A percentile compares a stretch with the other conserved stretches of the same genome.
Conservation (phyloP, 225 moss, liverwort and hornwort genomes). For the Pseudoscleropodium purum region DNA sequence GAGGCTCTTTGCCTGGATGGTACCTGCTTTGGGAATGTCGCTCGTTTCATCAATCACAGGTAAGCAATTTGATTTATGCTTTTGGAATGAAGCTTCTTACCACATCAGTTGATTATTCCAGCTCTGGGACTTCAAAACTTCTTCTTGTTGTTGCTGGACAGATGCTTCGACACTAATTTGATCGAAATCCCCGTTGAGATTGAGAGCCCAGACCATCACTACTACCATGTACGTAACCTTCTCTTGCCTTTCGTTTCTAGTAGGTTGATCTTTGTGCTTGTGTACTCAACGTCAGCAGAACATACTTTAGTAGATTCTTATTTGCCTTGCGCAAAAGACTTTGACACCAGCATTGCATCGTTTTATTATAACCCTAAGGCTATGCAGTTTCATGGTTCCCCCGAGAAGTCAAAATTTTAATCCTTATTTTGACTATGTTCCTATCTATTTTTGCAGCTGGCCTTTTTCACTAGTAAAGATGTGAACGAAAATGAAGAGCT, state of each 20-base stretch:
- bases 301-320: neutral
- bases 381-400: neutral
- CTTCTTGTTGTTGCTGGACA: conserved; percentile 2
- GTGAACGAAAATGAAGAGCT: conserved; percentile 67
- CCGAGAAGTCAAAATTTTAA: neutral
- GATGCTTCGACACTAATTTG: conserved; percentile 65
- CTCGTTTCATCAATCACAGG: conserved; percentile 91
- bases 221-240: conserved; percentile 58
- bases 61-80: neutral
- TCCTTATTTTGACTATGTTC: neutral
- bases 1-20: conserved; percentile 84
- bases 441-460: conserved; percentile 33
- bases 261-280: neutral
- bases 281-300: too few species aligned
- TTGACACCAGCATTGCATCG: neutral
- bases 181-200: conserved; percentile 81
- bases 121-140: neutral
- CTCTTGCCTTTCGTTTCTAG: neutral
- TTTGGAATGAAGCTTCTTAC: neutral
- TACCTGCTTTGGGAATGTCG: conserved; percentile 60
- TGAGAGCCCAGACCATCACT: conserved; percentile 77
- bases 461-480: conserved; percentile 63
- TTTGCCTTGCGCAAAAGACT: neutral
- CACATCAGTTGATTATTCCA: neutral
- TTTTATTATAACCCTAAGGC: neutral